Evolutionary conservation across 73 alveolate species (phyloP).

Genomic region (Durusdinium trenchii): DNA sequence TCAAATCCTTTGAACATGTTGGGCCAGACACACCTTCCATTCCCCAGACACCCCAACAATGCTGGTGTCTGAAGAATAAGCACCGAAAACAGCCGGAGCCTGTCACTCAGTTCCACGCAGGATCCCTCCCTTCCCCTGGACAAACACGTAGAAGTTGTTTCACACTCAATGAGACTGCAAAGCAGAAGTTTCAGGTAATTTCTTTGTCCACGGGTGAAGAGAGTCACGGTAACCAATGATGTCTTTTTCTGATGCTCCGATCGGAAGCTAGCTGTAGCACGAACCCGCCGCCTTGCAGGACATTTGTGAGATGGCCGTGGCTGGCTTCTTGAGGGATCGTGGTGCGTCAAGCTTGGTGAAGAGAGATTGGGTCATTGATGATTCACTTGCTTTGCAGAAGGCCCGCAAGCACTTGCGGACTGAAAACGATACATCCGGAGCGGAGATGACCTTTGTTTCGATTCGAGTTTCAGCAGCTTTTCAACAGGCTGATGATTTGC

Average conservation of each 20-base stretch:
- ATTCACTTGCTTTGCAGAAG: slow-evolving; percentile 48
- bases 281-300: background rate
- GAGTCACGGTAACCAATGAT: background rate
- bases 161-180: background rate
- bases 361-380: slow-evolving; percentile 1
- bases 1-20: background rate
- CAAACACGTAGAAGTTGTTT: background rate
- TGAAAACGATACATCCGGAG: background rate
- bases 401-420: background rate
- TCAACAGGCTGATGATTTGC: background rate
- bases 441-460: too few species aligned
- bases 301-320: background rate
- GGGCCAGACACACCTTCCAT: background rate
- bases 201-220: background rate
- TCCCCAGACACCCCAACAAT: background rate
- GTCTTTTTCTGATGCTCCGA: too few species aligned
- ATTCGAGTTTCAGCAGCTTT: background rate
- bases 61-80: background rate
- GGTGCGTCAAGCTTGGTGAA: slow-evolving; percentile 29
- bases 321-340: slow-evolving; percentile 41
- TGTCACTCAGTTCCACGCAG: background rate
- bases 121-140: background rate
- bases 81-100: background rate
- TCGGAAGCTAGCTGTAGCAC: background rate
- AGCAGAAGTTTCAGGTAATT: background rate